These are phyloP conservation scores for Agastache rugosa DNA, from an alignment of 257 asterid genomes.

Conservation along the genomic window DNA sequence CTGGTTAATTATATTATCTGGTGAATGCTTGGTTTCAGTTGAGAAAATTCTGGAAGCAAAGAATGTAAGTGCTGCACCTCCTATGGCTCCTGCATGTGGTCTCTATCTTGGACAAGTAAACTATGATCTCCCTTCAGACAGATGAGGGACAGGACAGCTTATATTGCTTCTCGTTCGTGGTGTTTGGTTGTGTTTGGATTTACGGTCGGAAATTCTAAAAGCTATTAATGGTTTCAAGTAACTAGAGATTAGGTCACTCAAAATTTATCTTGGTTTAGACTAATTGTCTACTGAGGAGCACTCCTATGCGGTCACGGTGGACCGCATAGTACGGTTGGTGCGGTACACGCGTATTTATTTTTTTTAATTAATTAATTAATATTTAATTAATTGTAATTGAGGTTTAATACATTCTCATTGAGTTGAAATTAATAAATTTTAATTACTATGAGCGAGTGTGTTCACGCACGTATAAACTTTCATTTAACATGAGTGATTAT, in stretches of 20 bases:
- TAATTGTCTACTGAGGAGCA: neutral
- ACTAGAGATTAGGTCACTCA: neutral
- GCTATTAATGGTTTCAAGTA: conserved; percentile 6
- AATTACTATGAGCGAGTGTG: too few relatives aligned
- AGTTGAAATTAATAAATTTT: too few relatives aligned
- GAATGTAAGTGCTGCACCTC: conserved; percentile 70
- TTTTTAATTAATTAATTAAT: too few relatives aligned
- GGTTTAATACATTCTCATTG: too few relatives aligned
- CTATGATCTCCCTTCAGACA: conserved; percentile 64
- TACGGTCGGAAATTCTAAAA: neutral
- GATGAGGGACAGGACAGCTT: conserved; percentile 21
- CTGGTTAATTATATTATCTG: too few relatives aligned
- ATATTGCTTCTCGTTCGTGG: neutral
- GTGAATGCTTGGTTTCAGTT: conserved; percentile 52
- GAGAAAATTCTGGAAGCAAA: conserved; percentile 78
- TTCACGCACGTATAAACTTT: too few relatives aligned
- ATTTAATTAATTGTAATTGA: too few relatives aligned
- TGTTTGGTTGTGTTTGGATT: neutral
- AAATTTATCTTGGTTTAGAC: neutral
- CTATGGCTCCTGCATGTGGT: conserved; percentile 97
- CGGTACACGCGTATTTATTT: too few relatives aligned
- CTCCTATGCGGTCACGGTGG: too few relatives aligned
- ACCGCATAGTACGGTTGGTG: too few relatives aligned
- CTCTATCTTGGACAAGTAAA: conserved; percentile 93
- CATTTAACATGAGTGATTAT: too few relatives aligned